Base-by-base conservation (phyloP, 192 early-diverging fungal species). In the Umbelopsis ramanniana region DNA sequence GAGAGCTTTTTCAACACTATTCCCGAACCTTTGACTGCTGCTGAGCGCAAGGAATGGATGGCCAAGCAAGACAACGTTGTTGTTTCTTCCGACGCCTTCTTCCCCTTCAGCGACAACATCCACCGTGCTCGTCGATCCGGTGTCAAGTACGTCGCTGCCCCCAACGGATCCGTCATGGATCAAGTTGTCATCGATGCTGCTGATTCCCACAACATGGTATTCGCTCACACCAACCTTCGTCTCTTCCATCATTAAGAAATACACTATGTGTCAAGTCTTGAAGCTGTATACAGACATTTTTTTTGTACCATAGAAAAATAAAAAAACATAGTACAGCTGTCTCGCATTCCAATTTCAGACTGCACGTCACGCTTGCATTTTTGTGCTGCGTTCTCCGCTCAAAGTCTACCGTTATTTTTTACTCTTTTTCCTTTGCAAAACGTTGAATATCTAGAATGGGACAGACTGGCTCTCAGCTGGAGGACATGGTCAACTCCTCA, bases 101-200 rank as follows among this genome's bases (percentile, higher is more conserved):
- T 99, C 93, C 97, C 97, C 70, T 99, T 99, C 89, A 85, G 92
- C 6, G 97, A 99, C 84, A 98, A 97, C 74, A 84, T 99, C 55
- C 91, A 95, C 74, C 85, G 97, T 53, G 96, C 89, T 29, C 83
- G 85, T 43, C 82, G 90, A 80, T 90, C 90, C 26, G 97, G 97
- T 71, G 97, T 95, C 69, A 81, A 86, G 72, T 94, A 85, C 72
- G 86, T 99, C 74, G 96, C 95, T 71, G 96, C 95, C 24, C 95
- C 97, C 21, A 90, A 89, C 71, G 97, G 97, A 52, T 93, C 91
- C 38, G 93, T 99, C 71, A 89, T 91, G 88, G 97, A 99, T 77
- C 76, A 87, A 14, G 89, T 82, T 33, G 94, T 98, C 46, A 90
- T 99, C 68, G 85, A 88, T 24, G 81, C 89, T 24, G 94, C 94